A percentile compares a stretch with the other conserved stretches of the same genome.
Conservation (phyloP, 257 asterid species). For the Nicotiana noctiflora region DNA sequence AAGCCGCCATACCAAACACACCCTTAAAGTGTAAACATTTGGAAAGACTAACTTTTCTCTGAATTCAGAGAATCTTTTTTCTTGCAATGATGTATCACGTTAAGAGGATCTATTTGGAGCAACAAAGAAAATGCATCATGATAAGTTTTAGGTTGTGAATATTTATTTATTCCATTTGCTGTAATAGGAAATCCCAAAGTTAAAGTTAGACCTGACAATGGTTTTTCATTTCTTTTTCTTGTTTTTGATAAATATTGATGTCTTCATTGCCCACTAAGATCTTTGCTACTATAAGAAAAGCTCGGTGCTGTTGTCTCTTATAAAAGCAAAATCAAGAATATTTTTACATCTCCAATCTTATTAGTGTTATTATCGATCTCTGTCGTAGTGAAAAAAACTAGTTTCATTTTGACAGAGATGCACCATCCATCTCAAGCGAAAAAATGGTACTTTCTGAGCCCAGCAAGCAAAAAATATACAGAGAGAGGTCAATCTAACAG, state of each 20-base stretch:
- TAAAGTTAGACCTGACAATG: background rate
- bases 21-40: background rate
- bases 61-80: background rate
- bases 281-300: background rate
- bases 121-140: background rate
- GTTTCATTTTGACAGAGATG: background rate
- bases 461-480: background rate
- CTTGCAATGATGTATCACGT: background rate
- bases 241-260: background rate
- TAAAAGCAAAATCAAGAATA: background rate
- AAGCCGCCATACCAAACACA: too few species aligned
- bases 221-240: background rate
- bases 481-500: background rate
- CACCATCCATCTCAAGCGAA: background rate
- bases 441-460: background rate
- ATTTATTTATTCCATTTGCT: background rate
- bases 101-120: background rate
- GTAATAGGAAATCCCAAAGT: background rate
- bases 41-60: background rate
- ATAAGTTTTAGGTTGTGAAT: background rate
- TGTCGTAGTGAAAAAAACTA: background rate
- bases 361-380: background rate
- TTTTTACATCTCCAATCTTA: background rate
- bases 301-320: background rate
- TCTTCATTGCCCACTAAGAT: background rate